Evolutionary conservation across 495 filamentous ascomycete genomes (phyloP), one percentile per base, ranked within the genome.

Genomic region (Aspergillus campestris): DNA sequence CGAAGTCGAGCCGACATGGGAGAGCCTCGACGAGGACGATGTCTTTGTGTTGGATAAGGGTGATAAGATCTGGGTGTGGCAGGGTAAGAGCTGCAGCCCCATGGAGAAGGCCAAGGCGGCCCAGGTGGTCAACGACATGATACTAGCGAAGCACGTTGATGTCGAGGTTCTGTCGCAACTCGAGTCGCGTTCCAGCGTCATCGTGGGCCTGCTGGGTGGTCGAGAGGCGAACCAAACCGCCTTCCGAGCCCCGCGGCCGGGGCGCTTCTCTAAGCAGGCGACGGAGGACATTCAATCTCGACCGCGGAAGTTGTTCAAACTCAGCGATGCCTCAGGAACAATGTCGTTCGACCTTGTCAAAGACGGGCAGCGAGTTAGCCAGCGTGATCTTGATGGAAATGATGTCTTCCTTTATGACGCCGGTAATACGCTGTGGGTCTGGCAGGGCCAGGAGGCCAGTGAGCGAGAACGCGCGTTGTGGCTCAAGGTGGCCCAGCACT

Each of bases 101-200:
- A 81, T 81, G 77, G 79, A 83, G 45, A 83, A 80, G 59, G 72
- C 68, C 7, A 79, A 79, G 64, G 77, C 78, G 0, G 78, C 79
- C 0, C 78, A 80, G 48, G 77, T 81, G 11, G 77, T 83, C 6
- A 68, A 78, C 51, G 77, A 83, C 41, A 64, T 81, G 71, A 80
- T 73, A 0, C 56, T 73, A 6, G 78, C 77, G 7, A 81, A 79
- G 49, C 79, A 81, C 49, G 53, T 77, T 31, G 73, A 81, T 44
- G 77, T 80, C 10, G 79, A 83, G 52, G 77, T 83, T 12, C 53
- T 83, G 6, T 70, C 76, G 10, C 77, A 81, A 50, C 60, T 65
- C 0, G 79, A 83, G 43, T 64, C 75, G 6, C 64, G 77, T 36
- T 74, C 72, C 0, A 66, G 56, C 40, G 55, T 73, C 18, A 51